phyloP scores from a whole-genome alignment of 208 protist genomes.

The Leishmania tarentolae region DNA sequence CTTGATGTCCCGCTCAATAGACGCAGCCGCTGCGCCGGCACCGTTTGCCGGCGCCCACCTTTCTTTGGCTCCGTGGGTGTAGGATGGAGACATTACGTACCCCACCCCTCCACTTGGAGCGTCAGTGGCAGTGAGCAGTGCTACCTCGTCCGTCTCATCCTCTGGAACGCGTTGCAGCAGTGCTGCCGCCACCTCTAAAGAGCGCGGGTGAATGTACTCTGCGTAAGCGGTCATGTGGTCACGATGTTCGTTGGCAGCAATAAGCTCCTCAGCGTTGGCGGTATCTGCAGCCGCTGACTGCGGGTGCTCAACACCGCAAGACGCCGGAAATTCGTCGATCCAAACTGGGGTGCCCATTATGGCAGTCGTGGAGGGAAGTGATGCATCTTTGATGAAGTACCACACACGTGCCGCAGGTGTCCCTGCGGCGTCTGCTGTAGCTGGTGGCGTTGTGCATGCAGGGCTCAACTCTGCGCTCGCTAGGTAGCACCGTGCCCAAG shows the following conservation, averaged over 20 bases:
- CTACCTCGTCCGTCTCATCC: neutral
- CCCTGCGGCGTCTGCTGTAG: neutral
- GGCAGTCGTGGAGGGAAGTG: conserved; percentile 9
- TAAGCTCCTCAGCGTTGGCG: neutral
- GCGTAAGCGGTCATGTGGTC: conserved; percentile 5
- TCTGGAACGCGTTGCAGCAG: conserved; percentile 18
- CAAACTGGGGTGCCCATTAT: conserved; percentile 22
- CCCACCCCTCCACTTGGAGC: conserved; percentile 10
- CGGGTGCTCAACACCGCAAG: neutral
- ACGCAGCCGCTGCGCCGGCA: neutral
- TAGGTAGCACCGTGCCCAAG: conserved; percentile 22
- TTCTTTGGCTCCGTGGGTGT: neutral
- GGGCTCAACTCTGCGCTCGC: neutral
- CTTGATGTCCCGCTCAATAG: conserved; percentile 10
- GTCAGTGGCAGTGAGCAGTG: conserved; percentile 4
- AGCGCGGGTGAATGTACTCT: conserved; percentile 20
- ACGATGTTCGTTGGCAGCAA: neutral
- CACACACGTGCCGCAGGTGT: conserved; percentile 31
- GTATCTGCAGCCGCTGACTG: neutral
- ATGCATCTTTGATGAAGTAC: conserved; percentile 36
- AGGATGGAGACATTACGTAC: conserved; percentile 6
- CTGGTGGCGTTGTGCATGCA: neutral
- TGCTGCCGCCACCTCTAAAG: conserved; percentile 18
- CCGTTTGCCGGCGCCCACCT: too few relatives aligned
- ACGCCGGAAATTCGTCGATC: conserved; percentile 25